Evolutionary conservation across 1,284 basidiomycete genomes (phyloP).

Genomic region (Abortiporus biennis): DNA sequence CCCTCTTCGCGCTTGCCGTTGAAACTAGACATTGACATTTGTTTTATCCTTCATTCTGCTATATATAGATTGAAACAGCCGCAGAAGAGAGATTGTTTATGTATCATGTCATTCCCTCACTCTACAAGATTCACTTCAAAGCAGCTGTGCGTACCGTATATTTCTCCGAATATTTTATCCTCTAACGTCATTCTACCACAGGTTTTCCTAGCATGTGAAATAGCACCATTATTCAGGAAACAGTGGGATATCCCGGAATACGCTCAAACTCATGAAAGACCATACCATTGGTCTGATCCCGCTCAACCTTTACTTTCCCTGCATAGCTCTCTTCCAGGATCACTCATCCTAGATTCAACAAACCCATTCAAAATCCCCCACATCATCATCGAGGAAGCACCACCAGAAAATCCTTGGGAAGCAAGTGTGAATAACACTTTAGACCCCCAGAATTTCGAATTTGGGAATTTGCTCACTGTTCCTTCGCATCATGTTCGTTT

Average conservation of each 20-base stretch:
- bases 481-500: slow-evolving; percentile 7
- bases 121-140: slow-evolving; percentile 30
- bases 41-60: too few relatives aligned
- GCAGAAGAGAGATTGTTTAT: slow-evolving; percentile 29
- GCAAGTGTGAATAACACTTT: slow-evolving; percentile 8
- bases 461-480: slow-evolving; percentile 13
- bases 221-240: slow-evolving; percentile 24
- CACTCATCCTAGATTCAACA: slow-evolving; percentile 36
- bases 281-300: slow-evolving; percentile 41
- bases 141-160: slow-evolving; percentile 28
- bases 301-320: slow-evolving; percentile 27
- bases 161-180: neutral
- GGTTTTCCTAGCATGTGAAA: slow-evolving; percentile 32
- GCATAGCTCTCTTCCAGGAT: slow-evolving; percentile 19
- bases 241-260: slow-evolving; percentile 29
- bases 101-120: slow-evolving; percentile 24
- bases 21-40: too few relatives aligned
- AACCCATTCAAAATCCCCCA: slow-evolving; percentile 40
- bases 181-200: slow-evolving; percentile 13
- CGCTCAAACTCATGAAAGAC: slow-evolving; percentile 27
- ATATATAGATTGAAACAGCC: slow-evolving; percentile 28
- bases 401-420: slow-evolving; percentile 30
- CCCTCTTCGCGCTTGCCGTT: too few relatives aligned
- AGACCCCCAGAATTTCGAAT: slow-evolving; percentile 13
- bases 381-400: slow-evolving; percentile 40